Evolutionary conservation across 352 stramenopile species (phyloP), one percentile per base, ranked within the genome.

Genomic region (Globisporangium parvum): DNA sequence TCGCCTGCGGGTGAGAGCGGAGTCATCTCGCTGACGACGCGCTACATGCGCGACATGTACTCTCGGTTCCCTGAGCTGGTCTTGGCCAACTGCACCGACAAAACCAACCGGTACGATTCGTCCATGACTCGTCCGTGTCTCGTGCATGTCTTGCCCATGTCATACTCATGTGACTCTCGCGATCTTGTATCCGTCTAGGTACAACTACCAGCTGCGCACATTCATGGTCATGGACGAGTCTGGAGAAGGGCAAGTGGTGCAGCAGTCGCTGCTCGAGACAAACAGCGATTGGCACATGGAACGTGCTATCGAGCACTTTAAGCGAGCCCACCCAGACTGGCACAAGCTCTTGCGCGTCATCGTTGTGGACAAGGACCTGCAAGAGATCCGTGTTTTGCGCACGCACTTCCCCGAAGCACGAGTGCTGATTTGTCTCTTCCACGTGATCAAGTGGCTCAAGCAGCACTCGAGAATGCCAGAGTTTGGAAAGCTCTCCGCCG

Each of bases 291-390:
- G 58, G 55, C 58, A 67, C 17, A 70, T 67, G 54, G 21, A 31
- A 6, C 3, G 26, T 2, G 26, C 0, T 31, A 6, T 31, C 26
- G 26, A 31, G 26, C 26, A 73, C 39, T 73, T 73, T 33, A 55
- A 56, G 35, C 53, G 55, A 0, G 49, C 53, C 0, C 26, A 73
- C 20, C 47, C 62, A 3, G 58, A 62, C 3, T 2, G 26, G 1
- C 3, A 17, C 0, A 42, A 65, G 23, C 37, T 62, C 15, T 3
- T 69, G 6, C 3, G 58, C 6, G 59, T 67, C 2, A 58, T 73
- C 5, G 62, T 73, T 12, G 58, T 67, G 0, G 58, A 73, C 53
- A 70, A 73, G 48, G 51, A 73, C 35, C 40, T 71, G 20, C 65
- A 66, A 10, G 65, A 68, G 52, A 68, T 71, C 47, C 24, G 47